A percentile compares a stretch with the other conserved stretches of the same genome.
These are phyloP conservation scores for Didymellaceae sp. DNA, from an alignment of 2,329 filamentous ascomycete species.

Conservation along the genomic window DNA sequence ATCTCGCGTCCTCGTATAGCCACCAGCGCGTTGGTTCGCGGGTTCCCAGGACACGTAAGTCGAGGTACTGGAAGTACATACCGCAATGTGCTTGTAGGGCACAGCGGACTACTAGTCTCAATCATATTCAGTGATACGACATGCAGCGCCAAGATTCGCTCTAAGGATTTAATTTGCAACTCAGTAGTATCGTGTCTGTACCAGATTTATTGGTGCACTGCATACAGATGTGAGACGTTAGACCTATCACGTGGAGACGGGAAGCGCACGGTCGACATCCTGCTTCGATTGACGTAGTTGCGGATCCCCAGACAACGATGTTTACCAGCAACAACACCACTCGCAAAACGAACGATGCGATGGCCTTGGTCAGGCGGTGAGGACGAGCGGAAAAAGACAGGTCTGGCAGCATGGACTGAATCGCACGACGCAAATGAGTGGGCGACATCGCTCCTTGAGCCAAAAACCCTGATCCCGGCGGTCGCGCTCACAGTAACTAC, in stretches of 20 bases:
- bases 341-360: constrained; percentile 48
- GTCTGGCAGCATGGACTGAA: constrained; percentile 53
- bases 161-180: no score
- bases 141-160: no score
- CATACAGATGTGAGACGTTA: not conserved
- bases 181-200: no score
- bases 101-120: no score
- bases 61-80: no score
- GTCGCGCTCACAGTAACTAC: constrained; percentile 63
- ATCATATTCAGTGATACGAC: no score
- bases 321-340: constrained; percentile 18
- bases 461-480: constrained; percentile 61
- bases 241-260: constrained; percentile 4
- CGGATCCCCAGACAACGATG: constrained; percentile 16
- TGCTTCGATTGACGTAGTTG: constrained; percentile 14
- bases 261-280: constrained; percentile 7
- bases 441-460: constrained; percentile 62
- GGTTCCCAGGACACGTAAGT: no score
- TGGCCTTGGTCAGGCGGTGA: constrained; percentile 49
- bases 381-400: constrained; percentile 37
- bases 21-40: no score
- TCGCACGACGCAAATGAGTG: constrained; percentile 52
- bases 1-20: no score
- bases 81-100: no score
- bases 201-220: no score